These are phyloP conservation scores for Hymenoscyphus fraxineus DNA, from an alignment of 2,329 filamentous ascomycete genomes.

Conservation along the genomic window DNA sequence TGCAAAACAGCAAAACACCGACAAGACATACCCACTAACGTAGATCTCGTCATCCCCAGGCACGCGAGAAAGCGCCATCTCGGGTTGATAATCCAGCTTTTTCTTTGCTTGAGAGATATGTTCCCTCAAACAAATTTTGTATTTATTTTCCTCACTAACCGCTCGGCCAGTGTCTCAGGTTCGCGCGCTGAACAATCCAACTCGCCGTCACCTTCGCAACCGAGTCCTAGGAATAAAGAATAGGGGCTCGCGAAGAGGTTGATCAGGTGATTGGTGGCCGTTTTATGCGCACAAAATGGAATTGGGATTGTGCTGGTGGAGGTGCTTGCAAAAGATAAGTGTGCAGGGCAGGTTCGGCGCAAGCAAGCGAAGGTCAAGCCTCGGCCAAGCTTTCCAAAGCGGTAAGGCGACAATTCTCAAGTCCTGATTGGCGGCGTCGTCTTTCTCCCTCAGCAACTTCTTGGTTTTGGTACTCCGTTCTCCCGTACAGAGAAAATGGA, in stretches of 20 bases:
- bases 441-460: background rate
- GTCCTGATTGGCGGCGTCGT: slow-evolving; percentile 1
- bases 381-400: background rate
- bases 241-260: background rate
- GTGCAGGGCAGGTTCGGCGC: slow-evolving; percentile 2
- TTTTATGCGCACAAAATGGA: background rate
- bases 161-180: slow-evolving; percentile 2
- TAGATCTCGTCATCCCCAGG: slow-evolving; percentile 68
- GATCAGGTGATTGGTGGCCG: slow-evolving; percentile 5
- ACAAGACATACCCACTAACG: slow-evolving; percentile 66
- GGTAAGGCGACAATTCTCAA: background rate
- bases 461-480: background rate
- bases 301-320: background rate
- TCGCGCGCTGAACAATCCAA: background rate
- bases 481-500: background rate
- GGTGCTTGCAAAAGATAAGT: background rate
- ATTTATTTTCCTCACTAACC: background rate
- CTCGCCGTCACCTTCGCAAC: background rate
- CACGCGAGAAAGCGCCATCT: slow-evolving; percentile 63
- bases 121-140: background rate
- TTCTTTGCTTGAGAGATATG: background rate
- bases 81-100: slow-evolving; percentile 28
- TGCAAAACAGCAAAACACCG: slow-evolving; percentile 12
- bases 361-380: background rate
- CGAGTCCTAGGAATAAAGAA: background rate